Conservation (phyloP, 768 basidiomycete species). For the Gloeophyllum trabeum region DNA sequence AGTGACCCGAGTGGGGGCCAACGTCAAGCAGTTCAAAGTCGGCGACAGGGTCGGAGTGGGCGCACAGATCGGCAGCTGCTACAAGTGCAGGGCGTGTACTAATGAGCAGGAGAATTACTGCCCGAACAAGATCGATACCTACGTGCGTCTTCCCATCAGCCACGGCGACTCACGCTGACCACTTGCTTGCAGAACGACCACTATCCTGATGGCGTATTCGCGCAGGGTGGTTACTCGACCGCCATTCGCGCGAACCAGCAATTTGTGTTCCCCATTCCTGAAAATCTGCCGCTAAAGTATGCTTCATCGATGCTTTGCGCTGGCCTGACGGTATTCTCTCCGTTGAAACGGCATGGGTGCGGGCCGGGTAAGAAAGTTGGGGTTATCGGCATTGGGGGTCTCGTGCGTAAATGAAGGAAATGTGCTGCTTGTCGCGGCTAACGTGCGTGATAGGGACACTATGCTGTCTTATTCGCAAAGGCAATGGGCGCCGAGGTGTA, state of each 20-base stretch:
- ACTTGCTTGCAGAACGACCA: constrained; percentile 19
- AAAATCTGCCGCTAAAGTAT: constrained; percentile 23
- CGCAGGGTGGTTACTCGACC: constrained; percentile 35
- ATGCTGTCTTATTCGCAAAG: constrained; percentile 29
- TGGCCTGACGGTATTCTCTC: constrained; percentile 51
- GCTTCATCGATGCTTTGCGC: constrained; percentile 45
- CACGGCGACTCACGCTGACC: neutral
- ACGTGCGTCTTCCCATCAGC: constrained; percentile 12
- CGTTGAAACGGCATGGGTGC: constrained; percentile 37
- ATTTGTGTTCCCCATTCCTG: constrained; percentile 47
- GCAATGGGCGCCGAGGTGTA: constrained; percentile 47
- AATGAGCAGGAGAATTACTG: constrained; percentile 48
- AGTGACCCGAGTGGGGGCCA: constrained; percentile 39
- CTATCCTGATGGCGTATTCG: constrained; percentile 27
- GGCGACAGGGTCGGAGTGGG: constrained; percentile 46
- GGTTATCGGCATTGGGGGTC: constrained; percentile 53
- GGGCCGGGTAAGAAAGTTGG: constrained; percentile 58
- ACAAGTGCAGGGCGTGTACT: constrained; percentile 35
- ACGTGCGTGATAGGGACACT: constrained; percentile 18
- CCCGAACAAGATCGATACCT: constrained; percentile 26
- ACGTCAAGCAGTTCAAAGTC: constrained; percentile 41
- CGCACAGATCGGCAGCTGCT: constrained; percentile 40
- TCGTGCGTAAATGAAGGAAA: constrained; percentile 10
- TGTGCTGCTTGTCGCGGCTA: neutral
- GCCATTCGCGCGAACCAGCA: constrained; percentile 32